phyloP scores from a whole-genome alignment of 192 early-diverging fungal species.

The Thoreauomyces humboldtii region DNA sequence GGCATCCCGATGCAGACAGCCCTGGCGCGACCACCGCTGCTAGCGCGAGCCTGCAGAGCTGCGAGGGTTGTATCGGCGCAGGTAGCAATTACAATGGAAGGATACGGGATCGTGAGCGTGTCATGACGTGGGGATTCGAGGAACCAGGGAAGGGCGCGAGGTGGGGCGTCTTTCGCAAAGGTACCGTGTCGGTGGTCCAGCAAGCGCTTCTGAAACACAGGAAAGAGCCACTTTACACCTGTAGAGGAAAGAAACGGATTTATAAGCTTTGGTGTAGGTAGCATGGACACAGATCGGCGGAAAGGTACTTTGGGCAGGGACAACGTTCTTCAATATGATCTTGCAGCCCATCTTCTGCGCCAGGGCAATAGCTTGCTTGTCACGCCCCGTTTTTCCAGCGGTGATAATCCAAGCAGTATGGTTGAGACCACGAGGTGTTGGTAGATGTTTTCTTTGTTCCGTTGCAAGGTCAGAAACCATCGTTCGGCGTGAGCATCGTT shows the following conservation, averaged over 20 bases:
- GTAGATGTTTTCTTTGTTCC: too few relatives aligned
- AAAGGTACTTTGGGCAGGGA: conserved; percentile 17
- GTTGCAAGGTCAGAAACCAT: too few relatives aligned
- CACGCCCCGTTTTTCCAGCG: conserved; percentile 10
- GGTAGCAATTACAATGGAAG: conserved; percentile 10
- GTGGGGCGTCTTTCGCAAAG: not conserved
- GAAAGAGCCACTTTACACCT: conserved; percentile 32
- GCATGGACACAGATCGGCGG: too few relatives aligned
- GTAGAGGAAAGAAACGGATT: too few relatives aligned
- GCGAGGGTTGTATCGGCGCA: conserved; percentile 29
- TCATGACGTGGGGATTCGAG: conserved; percentile 17
- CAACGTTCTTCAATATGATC: conserved; percentile 15
- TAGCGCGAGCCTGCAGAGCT: conserved; percentile 16
- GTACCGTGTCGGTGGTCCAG: conserved; percentile 13
- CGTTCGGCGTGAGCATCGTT: too few relatives aligned
- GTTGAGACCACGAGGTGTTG: too few relatives aligned
- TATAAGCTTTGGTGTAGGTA: too few relatives aligned
- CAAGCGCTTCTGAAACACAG: conserved; percentile 29
- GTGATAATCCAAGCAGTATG: conserved; percentile 31
- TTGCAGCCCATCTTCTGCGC: not conserved
- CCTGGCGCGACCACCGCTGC: not conserved
- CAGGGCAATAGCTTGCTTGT: conserved; percentile 26
- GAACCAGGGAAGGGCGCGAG: conserved; percentile 22
- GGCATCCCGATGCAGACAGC: conserved; percentile 15
- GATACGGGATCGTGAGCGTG: conserved; percentile 16